These are phyloP conservation scores for Polygonum aviculare DNA, from an alignment of 148 eudicot genomes.

Conservation along the genomic window DNA sequence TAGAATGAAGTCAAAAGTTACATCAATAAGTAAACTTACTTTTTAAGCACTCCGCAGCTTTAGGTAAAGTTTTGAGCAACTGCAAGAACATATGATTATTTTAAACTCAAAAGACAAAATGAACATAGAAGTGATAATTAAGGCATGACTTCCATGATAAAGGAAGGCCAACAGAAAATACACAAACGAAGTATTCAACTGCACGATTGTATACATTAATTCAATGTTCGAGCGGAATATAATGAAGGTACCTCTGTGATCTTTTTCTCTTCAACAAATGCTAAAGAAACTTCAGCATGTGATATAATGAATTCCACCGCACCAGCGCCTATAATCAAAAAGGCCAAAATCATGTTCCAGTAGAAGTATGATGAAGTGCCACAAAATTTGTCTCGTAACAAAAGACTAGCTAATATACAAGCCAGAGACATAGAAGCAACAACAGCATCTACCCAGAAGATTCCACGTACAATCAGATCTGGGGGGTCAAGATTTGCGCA, in stretches of 20 bases:
- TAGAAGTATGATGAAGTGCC: not conserved
- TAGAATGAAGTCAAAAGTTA: not conserved
- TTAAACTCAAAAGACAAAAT: not conserved
- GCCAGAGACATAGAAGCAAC: not conserved
- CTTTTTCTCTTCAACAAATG: slow-evolving; percentile 93
- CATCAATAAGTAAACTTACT: slow-evolving; percentile 42
- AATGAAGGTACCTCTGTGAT: slow-evolving; percentile 61
- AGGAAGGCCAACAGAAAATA: not conserved
- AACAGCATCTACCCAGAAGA: no score
- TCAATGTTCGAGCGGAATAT: not conserved
- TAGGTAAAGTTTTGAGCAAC: slow-evolving; percentile 73
- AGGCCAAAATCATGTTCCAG: not conserved
- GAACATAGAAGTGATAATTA: not conserved
- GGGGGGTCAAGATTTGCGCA: no score
- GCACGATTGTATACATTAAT: not conserved
- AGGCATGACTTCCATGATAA: not conserved
- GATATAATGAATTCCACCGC: slow-evolving; percentile 85
- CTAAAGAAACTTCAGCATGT: slow-evolving; percentile 81
- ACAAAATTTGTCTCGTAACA: not conserved
- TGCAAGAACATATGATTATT: slow-evolving; percentile 26
- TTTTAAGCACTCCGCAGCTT: slow-evolving; percentile 50
- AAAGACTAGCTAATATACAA: not conserved
- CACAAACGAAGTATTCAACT: not conserved
- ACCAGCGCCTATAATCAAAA: slow-evolving; percentile 57
- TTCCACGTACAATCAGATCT: no score